phyloP scores from a whole-genome alignment of 371 early-diverging fungal species.

The Mortierella sp. region DNA sequence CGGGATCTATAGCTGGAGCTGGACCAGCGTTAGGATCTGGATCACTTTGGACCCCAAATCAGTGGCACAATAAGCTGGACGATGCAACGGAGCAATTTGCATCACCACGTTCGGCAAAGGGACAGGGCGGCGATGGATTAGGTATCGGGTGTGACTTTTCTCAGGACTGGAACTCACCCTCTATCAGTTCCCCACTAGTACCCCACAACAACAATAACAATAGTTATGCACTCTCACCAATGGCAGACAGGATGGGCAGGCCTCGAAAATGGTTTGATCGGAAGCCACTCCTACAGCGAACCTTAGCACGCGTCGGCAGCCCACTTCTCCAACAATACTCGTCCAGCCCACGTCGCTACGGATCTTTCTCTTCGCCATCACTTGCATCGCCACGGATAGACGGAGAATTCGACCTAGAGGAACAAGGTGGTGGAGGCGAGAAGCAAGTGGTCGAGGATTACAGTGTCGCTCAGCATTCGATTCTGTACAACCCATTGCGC shows the following conservation, averaged over 20 bases:
- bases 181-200: background rate
- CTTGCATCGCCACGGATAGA: background rate
- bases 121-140: background rate
- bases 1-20: background rate
- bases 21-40: background rate
- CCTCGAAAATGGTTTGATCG: slow-evolving; percentile 14
- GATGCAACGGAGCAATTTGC: background rate
- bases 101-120: background rate
- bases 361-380: slow-evolving; percentile 38
- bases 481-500: slow-evolving; percentile 51
- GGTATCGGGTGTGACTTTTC: background rate
- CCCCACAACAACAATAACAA: background rate
- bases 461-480: slow-evolving; percentile 38
- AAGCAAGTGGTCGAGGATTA: slow-evolving; percentile 11
- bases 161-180: slow-evolving; percentile 4
- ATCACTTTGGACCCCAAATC: background rate
- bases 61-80: background rate
- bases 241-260: background rate
- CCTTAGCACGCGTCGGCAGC: slow-evolving; percentile 11
- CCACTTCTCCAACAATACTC: slow-evolving; percentile 23
- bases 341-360: slow-evolving; percentile 22
- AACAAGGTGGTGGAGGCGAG: background rate
- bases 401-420: slow-evolving; percentile 20
- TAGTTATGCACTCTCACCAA: background rate
- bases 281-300: slow-evolving; percentile 13